These are phyloP conservation scores for Chaetomium olivaceum DNA, from an alignment of 2,329 filamentous ascomycete genomes.

Conservation along the genomic window DNA sequence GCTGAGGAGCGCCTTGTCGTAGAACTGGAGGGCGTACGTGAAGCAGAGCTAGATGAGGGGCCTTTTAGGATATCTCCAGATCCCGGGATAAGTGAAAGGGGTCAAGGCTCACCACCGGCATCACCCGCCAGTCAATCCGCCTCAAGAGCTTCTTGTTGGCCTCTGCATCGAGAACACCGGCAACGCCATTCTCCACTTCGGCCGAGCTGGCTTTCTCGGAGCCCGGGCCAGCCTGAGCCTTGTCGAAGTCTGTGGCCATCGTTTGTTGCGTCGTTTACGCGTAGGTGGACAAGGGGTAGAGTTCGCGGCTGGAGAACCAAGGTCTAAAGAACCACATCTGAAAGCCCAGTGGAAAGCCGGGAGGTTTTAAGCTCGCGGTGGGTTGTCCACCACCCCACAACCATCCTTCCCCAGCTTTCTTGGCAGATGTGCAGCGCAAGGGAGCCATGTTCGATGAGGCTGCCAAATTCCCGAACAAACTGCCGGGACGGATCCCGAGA, in stretches of 20 bases:
- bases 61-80: background rate
- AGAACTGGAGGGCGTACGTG: constrained; percentile 50
- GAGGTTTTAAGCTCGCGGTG: background rate
- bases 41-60: constrained; percentile 38
- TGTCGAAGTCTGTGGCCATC: constrained; percentile 13
- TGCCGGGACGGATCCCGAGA: background rate
- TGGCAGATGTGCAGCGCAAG: background rate
- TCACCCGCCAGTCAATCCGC: constrained; percentile 46
- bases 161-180: constrained; percentile 19
- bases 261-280: background rate
- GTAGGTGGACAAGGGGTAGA: background rate
- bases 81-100: background rate
- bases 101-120: constrained; percentile 40
- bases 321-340: background rate
- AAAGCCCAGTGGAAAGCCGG: background rate
- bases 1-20: constrained; percentile 55
- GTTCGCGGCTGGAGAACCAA: background rate
- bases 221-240: background rate
- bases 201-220: constrained; percentile 9
- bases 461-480: background rate
- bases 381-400: background rate
- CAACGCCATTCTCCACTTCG: constrained; percentile 14
- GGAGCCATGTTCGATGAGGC: background rate
- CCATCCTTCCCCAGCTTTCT: background rate
- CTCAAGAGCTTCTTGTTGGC: constrained; percentile 43